Conservation (phyloP, 495 filamentous ascomycete genomes). For the Parathielavia appendiculata region DNA sequence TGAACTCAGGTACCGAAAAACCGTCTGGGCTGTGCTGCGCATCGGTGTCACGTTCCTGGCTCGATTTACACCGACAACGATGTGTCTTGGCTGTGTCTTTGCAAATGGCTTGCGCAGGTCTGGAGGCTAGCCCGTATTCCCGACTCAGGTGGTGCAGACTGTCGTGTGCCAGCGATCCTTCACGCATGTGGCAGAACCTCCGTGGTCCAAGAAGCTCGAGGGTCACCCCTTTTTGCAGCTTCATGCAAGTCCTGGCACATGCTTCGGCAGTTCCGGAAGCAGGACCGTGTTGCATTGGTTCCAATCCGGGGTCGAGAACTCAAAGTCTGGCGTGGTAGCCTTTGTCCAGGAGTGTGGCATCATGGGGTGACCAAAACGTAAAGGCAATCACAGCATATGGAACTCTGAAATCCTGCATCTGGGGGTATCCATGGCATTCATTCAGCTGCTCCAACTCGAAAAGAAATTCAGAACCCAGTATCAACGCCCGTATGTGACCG, state of each 20-base stretch:
- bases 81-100: background rate
- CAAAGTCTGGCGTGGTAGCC: background rate
- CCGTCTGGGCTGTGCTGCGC: too few species aligned
- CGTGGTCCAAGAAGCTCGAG: background rate
- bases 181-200: constrained; percentile 25
- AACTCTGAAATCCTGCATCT: constrained; percentile 8
- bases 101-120: too few species aligned
- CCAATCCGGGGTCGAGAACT: background rate
- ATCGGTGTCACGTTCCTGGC: too few species aligned
- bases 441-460: constrained; percentile 18
- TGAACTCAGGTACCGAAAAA: too few species aligned
- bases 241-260: constrained; percentile 4
- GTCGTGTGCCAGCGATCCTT: constrained; percentile 21
- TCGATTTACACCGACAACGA: background rate
- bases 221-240: background rate
- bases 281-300: too few species aligned
- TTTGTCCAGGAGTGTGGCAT: background rate
- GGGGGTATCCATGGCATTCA: constrained; percentile 22
- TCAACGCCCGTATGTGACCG: constrained; percentile 25
- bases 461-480: constrained; percentile 20
- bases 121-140: background rate
- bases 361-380: background rate
- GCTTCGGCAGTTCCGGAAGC: background rate
- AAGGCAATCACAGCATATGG: constrained; percentile 8
- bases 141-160: background rate